Percentiles rank a stretch among this genome's conserved stretches.
phyloP scores from a whole-genome alignment of 2,329 filamentous ascomycete genomes.

The Paradendryphiella salina region DNA sequence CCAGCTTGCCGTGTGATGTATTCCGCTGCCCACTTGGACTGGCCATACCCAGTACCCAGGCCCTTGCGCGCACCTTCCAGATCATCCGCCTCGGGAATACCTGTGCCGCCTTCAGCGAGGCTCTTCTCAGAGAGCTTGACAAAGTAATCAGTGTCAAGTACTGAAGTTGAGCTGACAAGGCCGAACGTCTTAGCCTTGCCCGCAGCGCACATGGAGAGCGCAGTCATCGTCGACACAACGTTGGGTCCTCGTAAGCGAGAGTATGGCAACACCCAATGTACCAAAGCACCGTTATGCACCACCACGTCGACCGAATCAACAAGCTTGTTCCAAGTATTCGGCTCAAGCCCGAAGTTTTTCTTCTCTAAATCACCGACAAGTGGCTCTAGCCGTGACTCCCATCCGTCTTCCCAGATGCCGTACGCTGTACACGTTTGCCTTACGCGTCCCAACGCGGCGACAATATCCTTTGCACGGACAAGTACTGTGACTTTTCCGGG shows the following conservation, averaged over 20 bases:
- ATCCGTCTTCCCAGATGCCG: constrained; percentile 74
- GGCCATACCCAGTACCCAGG: constrained; percentile 85
- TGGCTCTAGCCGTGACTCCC: constrained; percentile 65
- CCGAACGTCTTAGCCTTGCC: constrained; percentile 78
- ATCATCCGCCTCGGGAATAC: constrained; percentile 75
- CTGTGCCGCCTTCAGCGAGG: constrained; percentile 62
- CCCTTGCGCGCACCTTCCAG: constrained; percentile 74
- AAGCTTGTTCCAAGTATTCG: constrained; percentile 66
- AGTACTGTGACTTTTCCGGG: constrained; percentile 71
- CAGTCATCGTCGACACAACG: constrained; percentile 78
- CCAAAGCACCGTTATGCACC: constrained; percentile 71
- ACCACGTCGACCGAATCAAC: constrained; percentile 68
- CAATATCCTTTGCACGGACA: constrained; percentile 68
- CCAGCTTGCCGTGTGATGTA: constrained; percentile 78
- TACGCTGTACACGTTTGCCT: constrained; percentile 72
- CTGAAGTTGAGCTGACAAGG: constrained; percentile 81
- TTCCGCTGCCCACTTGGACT: constrained; percentile 82
- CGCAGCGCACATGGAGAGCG: constrained; percentile 72
- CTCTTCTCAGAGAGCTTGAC: constrained; percentile 70
- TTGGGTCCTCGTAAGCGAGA: constrained; percentile 72
- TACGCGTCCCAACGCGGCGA: constrained; percentile 66
- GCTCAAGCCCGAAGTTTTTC: constrained; percentile 71
- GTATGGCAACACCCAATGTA: constrained; percentile 84
- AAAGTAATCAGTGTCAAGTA: constrained; percentile 81
- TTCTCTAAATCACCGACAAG: constrained; percentile 75